Evolutionary conservation across 257 asterid species (phyloP).

Genomic region (Gynochthodes officinalis): DNA sequence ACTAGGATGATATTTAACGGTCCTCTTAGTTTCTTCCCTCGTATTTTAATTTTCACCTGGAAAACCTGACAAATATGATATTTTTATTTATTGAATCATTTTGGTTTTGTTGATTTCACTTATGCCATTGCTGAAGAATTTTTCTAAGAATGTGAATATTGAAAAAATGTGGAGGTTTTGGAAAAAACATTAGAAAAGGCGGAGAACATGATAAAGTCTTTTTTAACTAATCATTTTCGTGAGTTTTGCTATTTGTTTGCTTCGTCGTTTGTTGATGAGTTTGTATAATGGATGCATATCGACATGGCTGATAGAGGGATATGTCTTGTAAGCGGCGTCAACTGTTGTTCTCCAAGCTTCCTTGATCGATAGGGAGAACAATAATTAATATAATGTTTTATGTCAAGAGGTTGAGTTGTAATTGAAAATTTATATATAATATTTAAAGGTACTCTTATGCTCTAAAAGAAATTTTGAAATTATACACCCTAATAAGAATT

Average conservation of each 20-base stretch:
- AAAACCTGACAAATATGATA: background rate
- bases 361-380: no score
- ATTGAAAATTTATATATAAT: no score
- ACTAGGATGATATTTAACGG: background rate
- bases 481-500: no score
- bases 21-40: background rate
- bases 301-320: constrained; percentile 97
- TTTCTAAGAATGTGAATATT: background rate
- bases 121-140: background rate
- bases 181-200: no score
- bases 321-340: no score
- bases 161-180: background rate
- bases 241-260: background rate
- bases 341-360: no score
- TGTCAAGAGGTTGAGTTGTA: no score
- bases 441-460: no score
- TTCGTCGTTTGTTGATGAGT: constrained; percentile 90
- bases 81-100: background rate
- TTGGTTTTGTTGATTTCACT: background rate
- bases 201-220: background rate
- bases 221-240: background rate
- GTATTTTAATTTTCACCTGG: background rate
- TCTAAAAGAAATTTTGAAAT: no score
- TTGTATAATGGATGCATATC: constrained; percentile 95
- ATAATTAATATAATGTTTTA: no score